phyloP scores from a whole-genome alignment of 805 yeast genomes.

The Lachancea thermotolerans region DNA sequence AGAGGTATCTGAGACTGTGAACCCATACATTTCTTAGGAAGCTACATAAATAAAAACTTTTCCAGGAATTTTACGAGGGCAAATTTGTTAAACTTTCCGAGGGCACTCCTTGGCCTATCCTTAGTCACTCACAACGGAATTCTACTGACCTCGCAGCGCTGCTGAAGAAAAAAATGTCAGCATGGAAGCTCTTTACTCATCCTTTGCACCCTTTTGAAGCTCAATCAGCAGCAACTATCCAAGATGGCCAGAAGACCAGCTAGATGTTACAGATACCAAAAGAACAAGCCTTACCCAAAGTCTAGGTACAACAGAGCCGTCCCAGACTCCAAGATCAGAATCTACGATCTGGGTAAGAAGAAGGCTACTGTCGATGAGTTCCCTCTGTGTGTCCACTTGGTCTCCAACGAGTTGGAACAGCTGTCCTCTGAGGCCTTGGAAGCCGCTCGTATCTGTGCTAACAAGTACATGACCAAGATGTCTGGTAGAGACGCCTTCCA shows the following conservation, averaged over 20 bases:
- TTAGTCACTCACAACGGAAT: too few relatives aligned
- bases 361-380: constrained; percentile 98
- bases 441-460: constrained; percentile 99
- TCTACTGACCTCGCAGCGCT: too few relatives aligned
- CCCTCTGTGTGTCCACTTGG: constrained; percentile 99
- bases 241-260: constrained; percentile 99
- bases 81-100: background rate
- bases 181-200: too few relatives aligned
- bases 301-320: constrained; percentile 99
- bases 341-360: constrained; percentile 99
- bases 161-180: too few relatives aligned
- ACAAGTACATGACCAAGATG: constrained; percentile 96
- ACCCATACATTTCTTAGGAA: background rate
- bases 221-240: constrained; percentile 26
- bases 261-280: constrained; percentile 99
- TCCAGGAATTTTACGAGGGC: background rate
- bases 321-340: constrained; percentile 99
- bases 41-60: background rate
- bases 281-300: constrained; percentile 99
- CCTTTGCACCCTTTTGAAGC: too few relatives aligned
- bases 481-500: constrained; percentile 99
- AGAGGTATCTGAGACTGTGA: too few relatives aligned
- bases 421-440: constrained; percentile 99
- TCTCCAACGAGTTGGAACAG: constrained; percentile 98
- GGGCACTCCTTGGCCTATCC: background rate